Percentiles rank a stretch among this genome's conserved stretches.
Conservation (phyloP, 2,329 filamentous ascomycete genomes). For the Apiospora phragmitis region DNA sequence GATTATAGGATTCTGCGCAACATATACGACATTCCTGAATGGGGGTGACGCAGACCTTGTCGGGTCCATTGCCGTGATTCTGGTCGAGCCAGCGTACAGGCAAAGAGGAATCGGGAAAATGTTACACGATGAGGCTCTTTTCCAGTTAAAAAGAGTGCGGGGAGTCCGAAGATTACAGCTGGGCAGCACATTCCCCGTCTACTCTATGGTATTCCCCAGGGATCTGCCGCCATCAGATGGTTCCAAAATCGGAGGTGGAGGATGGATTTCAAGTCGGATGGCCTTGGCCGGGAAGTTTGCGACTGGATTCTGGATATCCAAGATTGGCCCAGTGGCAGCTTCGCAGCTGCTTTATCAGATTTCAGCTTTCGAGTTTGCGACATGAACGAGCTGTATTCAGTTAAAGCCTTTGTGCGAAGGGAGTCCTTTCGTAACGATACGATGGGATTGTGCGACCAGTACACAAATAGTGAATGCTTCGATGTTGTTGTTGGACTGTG, state of each 20-base stretch:
- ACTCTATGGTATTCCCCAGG: conserved; percentile 52
- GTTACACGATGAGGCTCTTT: conserved; percentile 53
- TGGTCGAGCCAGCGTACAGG: conserved; percentile 51
- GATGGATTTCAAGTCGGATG: conserved; percentile 43
- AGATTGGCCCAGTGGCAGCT: conserved; percentile 44
- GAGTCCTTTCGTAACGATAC: conserved; percentile 47
- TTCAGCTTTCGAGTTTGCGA: conserved; percentile 47
- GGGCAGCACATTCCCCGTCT: conserved; percentile 61
- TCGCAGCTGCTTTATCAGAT: conserved; percentile 37
- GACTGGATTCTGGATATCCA: conserved; percentile 57
- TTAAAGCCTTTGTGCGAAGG: conserved; percentile 51
- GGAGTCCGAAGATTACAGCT: conserved; percentile 57
- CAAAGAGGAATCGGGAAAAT: conserved; percentile 52
- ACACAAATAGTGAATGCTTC: conserved; percentile 50
- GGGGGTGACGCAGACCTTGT: conserved; percentile 52
- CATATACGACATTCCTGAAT: conserved; percentile 59
- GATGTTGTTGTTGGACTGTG: conserved; percentile 58
- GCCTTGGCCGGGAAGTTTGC: conserved; percentile 49
- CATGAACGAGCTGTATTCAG: conserved; percentile 44
- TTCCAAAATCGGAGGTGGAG: conserved; percentile 56
- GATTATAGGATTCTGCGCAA: conserved; percentile 59
- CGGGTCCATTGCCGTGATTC: conserved; percentile 54
- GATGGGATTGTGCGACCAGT: conserved; percentile 62
- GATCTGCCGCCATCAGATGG: conserved; percentile 48
- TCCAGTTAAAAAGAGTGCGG: conserved; percentile 48